Evolutionary conservation across 805 yeast species (phyloP), one percentile per base, ranked within the genome.

Genomic region (Candida loeiensis): DNA sequence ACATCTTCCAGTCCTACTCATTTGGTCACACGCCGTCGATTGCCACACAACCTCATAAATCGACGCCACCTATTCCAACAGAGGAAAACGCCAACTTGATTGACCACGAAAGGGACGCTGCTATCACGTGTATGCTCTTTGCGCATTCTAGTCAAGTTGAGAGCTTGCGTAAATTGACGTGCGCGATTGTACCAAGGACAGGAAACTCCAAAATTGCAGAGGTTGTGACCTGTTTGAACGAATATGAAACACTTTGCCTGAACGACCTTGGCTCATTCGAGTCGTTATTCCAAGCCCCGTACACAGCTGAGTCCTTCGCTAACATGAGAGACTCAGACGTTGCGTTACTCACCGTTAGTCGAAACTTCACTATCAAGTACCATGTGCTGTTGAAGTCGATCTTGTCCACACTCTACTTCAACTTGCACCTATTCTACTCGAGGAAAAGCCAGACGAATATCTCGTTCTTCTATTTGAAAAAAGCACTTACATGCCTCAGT

Each of bases 331-430:
- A 41, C 12, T 25, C 36, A 2, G 40, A 41, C 19, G 29, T 14
- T 15, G 40, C 43, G 5, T 25, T 53, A 11, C 36, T 46, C 7
- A 41, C 44, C 9, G 35, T 54, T 1, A 40, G 37, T n/a, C 38
- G 57, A 19, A 53, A 49, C 34, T 45, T 45, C 36, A 41, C 22
- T 7, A 35, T 47, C 24, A 53, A 54, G 40, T 31, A 41, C 8
- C 48, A 45, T 36, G 19, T 54, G 14, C 35, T 52, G 4, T 39
- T 43, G 22, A 47, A 46, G 32, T 21, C 45, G 11, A 48, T 51
- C 17, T 45, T 51, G 34, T 32, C 51, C 21, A 38, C 56, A 4
- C 26, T 47, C 2, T 48, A 45, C 39, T 50, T 48, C 37, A 55
- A 47, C 36, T 43, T 54, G 2, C 51, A 46, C 33, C 45, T 46